These are phyloP conservation scores for Pharus latifolius DNA, from an alignment of 176 grass and related monocot species.

Conservation along the genomic window DNA sequence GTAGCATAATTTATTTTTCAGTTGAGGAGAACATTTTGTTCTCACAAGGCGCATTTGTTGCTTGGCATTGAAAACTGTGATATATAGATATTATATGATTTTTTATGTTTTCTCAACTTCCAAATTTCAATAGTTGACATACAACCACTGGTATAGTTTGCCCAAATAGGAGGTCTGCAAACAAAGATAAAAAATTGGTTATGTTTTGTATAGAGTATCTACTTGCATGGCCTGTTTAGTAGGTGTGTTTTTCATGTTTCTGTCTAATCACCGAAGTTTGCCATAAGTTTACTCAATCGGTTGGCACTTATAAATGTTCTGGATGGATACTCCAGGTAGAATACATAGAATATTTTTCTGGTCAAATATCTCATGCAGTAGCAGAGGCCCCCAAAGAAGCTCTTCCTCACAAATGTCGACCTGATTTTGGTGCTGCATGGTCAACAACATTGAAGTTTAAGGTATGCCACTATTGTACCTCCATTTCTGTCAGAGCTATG, in stretches of 20 bases:
- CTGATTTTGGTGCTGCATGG: conserved; percentile 71
- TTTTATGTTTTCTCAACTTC: not conserved
- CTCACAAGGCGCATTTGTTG: no score
- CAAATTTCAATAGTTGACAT: no score
- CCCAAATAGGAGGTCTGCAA: not conserved
- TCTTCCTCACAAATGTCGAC: conserved; percentile 70
- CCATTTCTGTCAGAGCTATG: not conserved
- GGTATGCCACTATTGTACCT: conserved; percentile 28
- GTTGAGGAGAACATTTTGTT: no score
- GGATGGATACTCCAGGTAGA: conserved; percentile 60
- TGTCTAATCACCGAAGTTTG: not conserved
- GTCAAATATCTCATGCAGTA: conserved; percentile 73
- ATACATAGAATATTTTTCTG: conserved; percentile 92
- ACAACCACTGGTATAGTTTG: no score
- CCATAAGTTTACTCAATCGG: not conserved
- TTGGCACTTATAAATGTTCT: not conserved
- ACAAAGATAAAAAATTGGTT: not conserved
- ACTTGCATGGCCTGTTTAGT: not conserved
- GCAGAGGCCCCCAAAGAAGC: conserved; percentile 89
- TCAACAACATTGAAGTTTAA: conserved; percentile 67
- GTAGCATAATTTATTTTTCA: no score
- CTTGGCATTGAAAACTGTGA: no score
- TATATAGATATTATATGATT: not conserved
- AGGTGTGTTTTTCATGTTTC: not conserved
- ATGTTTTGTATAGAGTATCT: not conserved